Base-by-base conservation (phyloP, 148 eudicot species). In the Camellia sinensis region DNA sequence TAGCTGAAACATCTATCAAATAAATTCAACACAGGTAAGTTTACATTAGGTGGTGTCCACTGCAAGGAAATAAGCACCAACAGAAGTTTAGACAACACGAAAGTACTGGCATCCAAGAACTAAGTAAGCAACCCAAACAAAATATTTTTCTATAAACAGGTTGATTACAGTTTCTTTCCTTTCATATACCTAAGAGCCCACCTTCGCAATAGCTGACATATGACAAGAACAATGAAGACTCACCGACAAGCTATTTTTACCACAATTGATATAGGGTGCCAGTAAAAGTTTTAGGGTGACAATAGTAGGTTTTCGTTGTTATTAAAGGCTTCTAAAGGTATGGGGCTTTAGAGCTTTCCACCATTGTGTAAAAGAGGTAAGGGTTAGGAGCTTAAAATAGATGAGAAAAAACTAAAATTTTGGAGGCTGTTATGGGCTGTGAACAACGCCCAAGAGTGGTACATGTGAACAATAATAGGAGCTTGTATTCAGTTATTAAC, bases 1-100 rank as follows among this genome's bases (percentile, higher is more conserved):
- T 78, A 96, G 97, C 86, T 96, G 99, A 90, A 96, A 96, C 72
- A 96, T 86, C 52, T 96, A 84, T 96, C 99, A 67, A 96, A 98
- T 83, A 96, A 85, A 81, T 96, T 93, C 87, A 96, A 81, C 83
- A 94, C 83, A 54, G 99, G 98, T 77, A 93, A 90, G 65, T 89
- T 89, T 70, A 96, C 85, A 82, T 96, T 96, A 50, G 99, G 99
- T 21, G 99, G 99, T 7, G 97, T 82, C 99, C 99, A 96, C 99
- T 96, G 93, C 94, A 91, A 85, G 59, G 63, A 80, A 80, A 83
- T 29, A 59, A 75, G 2, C 60, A 80, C 46, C 67, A 12, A 73
- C 5, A n/a, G 37, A 71, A 46, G 48, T 41, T 79, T 6, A 82
- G 75, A 6, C 19, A 76, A 52, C 50, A 67, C 7, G 54, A 53